Base-by-base conservation (phyloP, 2,329 filamentous ascomycete genomes). In the Penicillium hesseltinei region DNA sequence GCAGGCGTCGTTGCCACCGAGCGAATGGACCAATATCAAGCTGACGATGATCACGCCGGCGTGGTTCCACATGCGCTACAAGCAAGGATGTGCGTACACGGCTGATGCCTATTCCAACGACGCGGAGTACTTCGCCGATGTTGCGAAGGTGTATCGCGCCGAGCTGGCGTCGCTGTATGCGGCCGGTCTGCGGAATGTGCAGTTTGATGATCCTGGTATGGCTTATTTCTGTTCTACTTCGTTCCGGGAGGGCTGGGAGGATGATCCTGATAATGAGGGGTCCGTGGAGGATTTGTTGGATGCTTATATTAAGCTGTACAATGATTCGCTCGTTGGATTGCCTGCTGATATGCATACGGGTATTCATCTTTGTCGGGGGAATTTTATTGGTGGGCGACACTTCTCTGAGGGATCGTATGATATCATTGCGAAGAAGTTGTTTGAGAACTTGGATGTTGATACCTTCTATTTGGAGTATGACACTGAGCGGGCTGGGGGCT, bases 221-320 rank as follows among this genome's bases (percentile, higher is more conserved):
- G 85, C 85, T 9, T 88, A 90, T 74, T 91, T 91, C 74, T 91
- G 88, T 75, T 88, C 85, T 27, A 79, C 87, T 52, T 83, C 85
- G 68, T 90, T 90, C 83, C 82, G 88, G 31, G 76, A 84, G 48
- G 88, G 88, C 13, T 91, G 87, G 85, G 82, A 82, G 42, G 82
- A 81, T 9, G 89, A 91, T 69, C 75, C 81, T 47, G 81, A 86
- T 66, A 91, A 91, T 71, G 82, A 81, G 46, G 84, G 85, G 70
- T 83, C 84, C 0, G 83, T 88, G 2, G 88, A 90, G 42, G 85
- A 88, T 63, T 84, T 91, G 29, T 82, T 92, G 15, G 88, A 90
- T 64, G 83, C 86, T 17, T 92, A 92, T 75, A 88, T 92, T 69
- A 79, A 82, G 59, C 83, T 91, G 61, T 92, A 92, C 79, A 92